Evolutionary conservation across 2,329 filamentous ascomycete species (phyloP).

Genomic region (Ceratocystis albifundus): DNA sequence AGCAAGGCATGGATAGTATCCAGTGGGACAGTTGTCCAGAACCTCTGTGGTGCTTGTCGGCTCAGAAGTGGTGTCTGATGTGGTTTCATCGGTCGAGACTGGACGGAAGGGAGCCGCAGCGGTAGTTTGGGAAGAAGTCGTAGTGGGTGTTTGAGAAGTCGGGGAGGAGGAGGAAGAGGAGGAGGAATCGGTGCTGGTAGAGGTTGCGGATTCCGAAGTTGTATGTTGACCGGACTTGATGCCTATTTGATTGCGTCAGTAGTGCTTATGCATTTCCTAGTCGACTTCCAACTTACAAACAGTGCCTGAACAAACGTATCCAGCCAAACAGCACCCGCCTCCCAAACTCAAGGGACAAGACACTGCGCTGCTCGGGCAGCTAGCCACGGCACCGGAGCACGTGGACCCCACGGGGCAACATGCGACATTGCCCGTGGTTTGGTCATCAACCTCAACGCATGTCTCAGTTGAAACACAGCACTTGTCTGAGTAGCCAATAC

Average conservation of each 20-base stretch:
- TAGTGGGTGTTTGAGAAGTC: conserved; percentile 31
- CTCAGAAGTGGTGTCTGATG: conserved; percentile 30
- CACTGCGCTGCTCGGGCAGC: conserved; percentile 51
- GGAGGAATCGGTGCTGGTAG: conserved; percentile 21
- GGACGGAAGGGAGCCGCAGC: conserved; percentile 24
- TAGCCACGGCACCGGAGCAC: conserved; percentile 52
- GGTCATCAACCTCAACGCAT: conserved; percentile 54
- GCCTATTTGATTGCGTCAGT: conserved; percentile 14
- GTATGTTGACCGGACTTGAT: conserved; percentile 22
- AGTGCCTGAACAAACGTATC: conserved; percentile 55
- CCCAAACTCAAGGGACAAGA: conserved; percentile 54
- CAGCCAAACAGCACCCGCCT: conserved; percentile 65
- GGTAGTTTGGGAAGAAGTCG: conserved; percentile 33
- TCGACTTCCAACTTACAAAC: conserved; percentile 48
- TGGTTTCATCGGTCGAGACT: conserved; percentile 29
- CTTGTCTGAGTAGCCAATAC: conserved; percentile 55
- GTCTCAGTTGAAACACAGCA: conserved; percentile 58
- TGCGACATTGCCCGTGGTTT: conserved; percentile 55
- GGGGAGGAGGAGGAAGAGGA: too few species aligned
- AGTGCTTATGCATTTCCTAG: not conserved
- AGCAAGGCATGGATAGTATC: conserved; percentile 84
- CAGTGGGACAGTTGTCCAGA: conserved; percentile 56
- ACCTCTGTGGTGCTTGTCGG: conserved; percentile 31
- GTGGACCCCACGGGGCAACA: conserved; percentile 58
- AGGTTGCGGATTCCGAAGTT: conserved; percentile 30